phyloP scores from a whole-genome alignment of 2,329 filamentous ascomycete species.

The Colletotrichum australisinense region DNA sequence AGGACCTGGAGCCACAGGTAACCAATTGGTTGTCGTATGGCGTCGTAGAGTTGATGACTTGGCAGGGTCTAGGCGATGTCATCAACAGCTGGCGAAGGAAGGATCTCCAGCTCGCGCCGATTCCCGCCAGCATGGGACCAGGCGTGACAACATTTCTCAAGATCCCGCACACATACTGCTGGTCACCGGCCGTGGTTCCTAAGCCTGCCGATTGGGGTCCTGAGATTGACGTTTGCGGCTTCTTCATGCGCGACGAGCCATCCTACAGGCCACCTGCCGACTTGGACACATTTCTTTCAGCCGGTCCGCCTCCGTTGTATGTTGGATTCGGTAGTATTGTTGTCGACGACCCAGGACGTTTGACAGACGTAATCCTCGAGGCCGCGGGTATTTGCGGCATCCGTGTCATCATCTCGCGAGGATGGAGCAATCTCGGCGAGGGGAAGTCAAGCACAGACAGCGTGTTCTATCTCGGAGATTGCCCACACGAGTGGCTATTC shows the following conservation, averaged over 20 bases:
- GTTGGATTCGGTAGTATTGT: conserved; percentile 63
- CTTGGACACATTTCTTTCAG: conserved; percentile 56
- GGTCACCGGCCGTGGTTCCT: conserved; percentile 75
- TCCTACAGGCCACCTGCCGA: conserved; percentile 66
- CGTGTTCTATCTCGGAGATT: conserved; percentile 64
- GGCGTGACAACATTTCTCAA: conserved; percentile 74
- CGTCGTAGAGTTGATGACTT: conserved; percentile 80
- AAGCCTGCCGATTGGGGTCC: conserved; percentile 75
- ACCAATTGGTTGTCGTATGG: conserved; percentile 80
- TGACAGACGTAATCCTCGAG: conserved; percentile 53
- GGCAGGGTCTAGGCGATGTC: conserved; percentile 66
- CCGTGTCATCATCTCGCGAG: conserved; percentile 61
- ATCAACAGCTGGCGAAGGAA: conserved; percentile 74
- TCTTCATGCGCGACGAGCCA: conserved; percentile 71
- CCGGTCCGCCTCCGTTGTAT: conserved; percentile 54
- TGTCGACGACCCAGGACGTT: conserved; percentile 52
- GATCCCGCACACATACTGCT: conserved; percentile 83
- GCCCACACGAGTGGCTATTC: conserved; percentile 69
- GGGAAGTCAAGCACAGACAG: conserved; percentile 12
- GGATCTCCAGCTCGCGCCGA: conserved; percentile 71
- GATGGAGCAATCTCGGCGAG: conserved; percentile 40
- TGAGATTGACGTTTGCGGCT: conserved; percentile 71
- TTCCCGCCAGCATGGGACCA: conserved; percentile 78
- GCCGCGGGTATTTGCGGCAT: conserved; percentile 54
- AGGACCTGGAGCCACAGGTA: conserved; percentile 58